A percentile compares a stretch with the other conserved stretches of the same genome.
phyloP scores from a whole-genome alignment of 2,329 filamentous ascomycete species.

The Elsinoe fawcettii region DNA sequence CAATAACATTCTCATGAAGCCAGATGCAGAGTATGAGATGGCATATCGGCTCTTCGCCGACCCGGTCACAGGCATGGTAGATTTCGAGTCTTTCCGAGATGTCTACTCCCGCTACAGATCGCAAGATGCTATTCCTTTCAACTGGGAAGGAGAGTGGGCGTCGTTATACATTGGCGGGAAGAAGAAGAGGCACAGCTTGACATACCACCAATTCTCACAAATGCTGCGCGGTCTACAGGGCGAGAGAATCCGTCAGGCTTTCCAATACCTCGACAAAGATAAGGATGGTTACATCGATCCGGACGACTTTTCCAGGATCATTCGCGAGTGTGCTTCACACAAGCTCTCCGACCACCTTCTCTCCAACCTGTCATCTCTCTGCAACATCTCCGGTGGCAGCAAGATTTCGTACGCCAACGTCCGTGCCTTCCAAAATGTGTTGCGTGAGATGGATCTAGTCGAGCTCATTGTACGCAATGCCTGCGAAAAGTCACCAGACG shows the following conservation, averaged over 20 bases:
- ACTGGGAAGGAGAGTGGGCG: conserved; percentile 97
- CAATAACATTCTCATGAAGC: conserved; percentile 85
- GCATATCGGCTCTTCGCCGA: conserved; percentile 94
- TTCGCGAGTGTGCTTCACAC: conserved; percentile 83
- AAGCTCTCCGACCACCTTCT: conserved; percentile 96
- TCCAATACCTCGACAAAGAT: conserved; percentile 83
- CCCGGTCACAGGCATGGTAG: conserved; percentile 73
- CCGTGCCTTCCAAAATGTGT: conserved; percentile 94
- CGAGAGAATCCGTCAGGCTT: conserved; percentile 91
- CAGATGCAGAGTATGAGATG: conserved; percentile 97
- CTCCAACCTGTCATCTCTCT: conserved; percentile 81
- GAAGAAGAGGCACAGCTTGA: conserved; percentile 81
- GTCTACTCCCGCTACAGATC: conserved; percentile 85
- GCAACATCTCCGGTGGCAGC: conserved; percentile 84
- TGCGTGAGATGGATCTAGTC: conserved; percentile 94
- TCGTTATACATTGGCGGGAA: conserved; percentile 85
- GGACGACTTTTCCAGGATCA: conserved; percentile 93
- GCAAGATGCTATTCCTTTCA: conserved; percentile 77
- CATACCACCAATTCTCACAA: conserved; percentile 94
- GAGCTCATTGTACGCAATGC: conserved; percentile 88
- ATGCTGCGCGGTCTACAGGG: conserved; percentile 95
- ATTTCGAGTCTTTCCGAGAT: conserved; percentile 79
- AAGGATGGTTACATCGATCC: conserved; percentile 92
- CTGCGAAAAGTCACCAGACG: conserved; percentile 71
- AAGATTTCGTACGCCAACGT: conserved; percentile 98